Conservation (phyloP, 2,329 filamentous ascomycete genomes). For the Talaromyces amestolkiae region DNA sequence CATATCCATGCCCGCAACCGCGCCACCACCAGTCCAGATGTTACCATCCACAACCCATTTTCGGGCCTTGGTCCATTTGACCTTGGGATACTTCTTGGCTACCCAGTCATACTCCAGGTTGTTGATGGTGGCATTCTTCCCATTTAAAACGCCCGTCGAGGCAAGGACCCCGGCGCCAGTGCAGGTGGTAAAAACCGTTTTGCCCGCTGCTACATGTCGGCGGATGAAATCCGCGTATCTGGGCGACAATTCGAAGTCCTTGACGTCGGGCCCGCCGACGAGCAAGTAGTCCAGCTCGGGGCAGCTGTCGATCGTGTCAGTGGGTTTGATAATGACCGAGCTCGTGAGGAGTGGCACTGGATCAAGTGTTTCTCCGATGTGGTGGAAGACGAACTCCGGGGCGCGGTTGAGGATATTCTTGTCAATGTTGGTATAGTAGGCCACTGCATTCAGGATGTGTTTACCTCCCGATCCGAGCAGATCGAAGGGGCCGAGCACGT, state of each 20-base stretch:
- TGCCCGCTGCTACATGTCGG: conserved; percentile 37
- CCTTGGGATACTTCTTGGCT: conserved; percentile 36
- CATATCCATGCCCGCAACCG: conserved; percentile 49
- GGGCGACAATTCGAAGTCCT: conserved; percentile 28
- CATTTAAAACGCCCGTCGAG: conserved; percentile 43
- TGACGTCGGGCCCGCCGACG: conserved; percentile 34
- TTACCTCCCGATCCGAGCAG: conserved; percentile 31
- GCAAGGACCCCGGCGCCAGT: conserved; percentile 23
- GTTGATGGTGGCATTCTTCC: conserved; percentile 46
- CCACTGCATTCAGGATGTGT: conserved; percentile 17
- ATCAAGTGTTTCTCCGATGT: conserved; percentile 35
- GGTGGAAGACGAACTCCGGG: conserved; percentile 36
- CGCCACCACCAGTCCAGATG: conserved; percentile 49
- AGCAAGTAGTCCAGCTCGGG: conserved; percentile 41
- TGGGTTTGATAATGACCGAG: conserved; percentile 29
- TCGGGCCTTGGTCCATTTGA: conserved; percentile 45
- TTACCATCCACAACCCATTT: conserved; percentile 49
- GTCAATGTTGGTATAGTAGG: conserved; percentile 22
- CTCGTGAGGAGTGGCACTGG: conserved; percentile 27
- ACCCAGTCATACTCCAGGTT: conserved; percentile 33
- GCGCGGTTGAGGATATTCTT: conserved; percentile 25
- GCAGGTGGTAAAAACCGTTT: conserved; percentile 27
- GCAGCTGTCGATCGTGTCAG: conserved; percentile 33
- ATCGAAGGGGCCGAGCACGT: conserved; percentile 34
- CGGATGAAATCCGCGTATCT: conserved; percentile 35